Base-by-base conservation (phyloP, 2,329 filamentous ascomycete genomes). In the Bipolaris zeicola region DNA sequence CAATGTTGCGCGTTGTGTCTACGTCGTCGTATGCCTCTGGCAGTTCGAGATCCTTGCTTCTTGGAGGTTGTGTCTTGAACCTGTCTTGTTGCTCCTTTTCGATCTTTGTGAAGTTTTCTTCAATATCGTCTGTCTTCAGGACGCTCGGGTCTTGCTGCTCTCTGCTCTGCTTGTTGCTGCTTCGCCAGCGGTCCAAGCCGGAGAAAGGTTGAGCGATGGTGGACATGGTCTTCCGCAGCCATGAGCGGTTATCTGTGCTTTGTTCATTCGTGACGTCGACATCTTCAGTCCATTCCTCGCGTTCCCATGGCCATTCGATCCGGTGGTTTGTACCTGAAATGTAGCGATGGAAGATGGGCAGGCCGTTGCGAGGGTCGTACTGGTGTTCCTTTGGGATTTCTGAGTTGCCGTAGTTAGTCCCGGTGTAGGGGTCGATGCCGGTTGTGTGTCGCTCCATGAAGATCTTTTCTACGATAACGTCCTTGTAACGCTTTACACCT, bases 1-100 rank as follows among this genome's bases (percentile, higher is more conserved):
- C 89, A 52, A 88, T 84, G 72, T 89, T 86, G 63, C 90, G 89
- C 43, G 87, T 78, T 2, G 94, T 97, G 77, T 98, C 94, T 68
- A 69, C 76, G 63, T 86, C 76, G 62, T 86, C 76, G 64, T 55
- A 58, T 28, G 62, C 57, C 3, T 62, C 60, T n/a, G 52, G 44
- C 26, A 48, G 4, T 13, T 58, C 41, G 18, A 52, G 41, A 22
- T 62, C 58, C 46, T 60, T 43, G 52, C 64, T 64, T 46, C 46
- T 57, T 16, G 63, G 61, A 5, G 24, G 41, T 14, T 52, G 42
- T 5, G 50, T 39, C 24, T 60, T 59, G 41, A 59, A 43, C 52
- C 57, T 58, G 26, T 53, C 38, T 11, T 48, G 34, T 34, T 58
- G 47, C 24, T 61, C 51, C 22, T 52, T 47, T 34, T 66, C 61